Base-by-base conservation (phyloP, 176 grass and related monocot genomes). In the Alloteropsis semialata region DNA sequence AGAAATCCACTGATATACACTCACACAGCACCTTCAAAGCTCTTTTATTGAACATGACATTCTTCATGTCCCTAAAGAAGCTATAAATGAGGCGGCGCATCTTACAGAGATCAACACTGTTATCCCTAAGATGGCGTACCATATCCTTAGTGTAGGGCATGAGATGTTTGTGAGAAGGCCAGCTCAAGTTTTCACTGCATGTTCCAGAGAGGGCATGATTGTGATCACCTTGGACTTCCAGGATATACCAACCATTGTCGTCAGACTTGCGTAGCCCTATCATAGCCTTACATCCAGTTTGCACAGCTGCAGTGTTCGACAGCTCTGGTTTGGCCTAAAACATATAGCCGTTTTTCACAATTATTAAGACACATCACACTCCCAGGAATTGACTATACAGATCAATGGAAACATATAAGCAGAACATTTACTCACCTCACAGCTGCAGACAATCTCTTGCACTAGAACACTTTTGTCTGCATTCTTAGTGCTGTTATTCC, bases 101-200 rank as follows among this genome's bases (percentile, higher is more conserved):
- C 10, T 46, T 78, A 48, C 10, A 4, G 18, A 48, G 57, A 34
- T 78, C 58, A 1, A 34, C 17, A 22, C 14, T 63, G 42, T 78
- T 61, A 61, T 48, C 42, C 43, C 58, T 78, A 62, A 78, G 57
- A 48, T 19, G 41, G 27, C 57, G 5, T 32, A 78, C 76, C 19
- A 78, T 28, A 63, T 33, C 21, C 76, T 64, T 64, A 48, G 57
- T 4, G 27, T 63, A 62, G 41, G 57, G 39, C 18, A 46, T 19
- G 10, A 78, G 76, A 22, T 64, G 58, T 16, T 64, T 63, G 58
- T 78, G 76, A 78, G 76, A 78, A 78, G 76, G 58, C 76, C 76
- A 78, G n/a, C 28, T 34, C 16, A 32, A 78, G 5, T 48, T 22
- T 78, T 78, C 76, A 64, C 39, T 78, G 17, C 76, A 78, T n/a